Evolutionary conservation across 805 yeast genomes (phyloP), one percentile per base, ranked within the genome.

Genomic region (Candida ponderosae): DNA sequence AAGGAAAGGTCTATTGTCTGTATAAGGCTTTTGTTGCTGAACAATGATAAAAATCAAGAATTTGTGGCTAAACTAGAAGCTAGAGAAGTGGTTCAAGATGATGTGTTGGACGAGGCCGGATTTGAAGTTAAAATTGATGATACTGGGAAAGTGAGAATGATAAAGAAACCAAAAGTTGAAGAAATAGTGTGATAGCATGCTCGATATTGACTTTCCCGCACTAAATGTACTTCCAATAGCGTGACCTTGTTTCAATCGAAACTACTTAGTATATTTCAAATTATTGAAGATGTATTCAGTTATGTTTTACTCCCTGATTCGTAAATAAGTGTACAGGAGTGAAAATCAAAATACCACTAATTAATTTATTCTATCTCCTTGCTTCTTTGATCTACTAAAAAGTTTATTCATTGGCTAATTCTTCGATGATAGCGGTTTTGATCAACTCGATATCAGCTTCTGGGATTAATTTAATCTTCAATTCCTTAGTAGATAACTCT

Each of bases 1-100:
- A 81, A 86, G 45, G 98, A 90, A 52, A 64, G 90, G 41, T 72
- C 95, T 2, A 83, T 93, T 26, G 60, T 90, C 6, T 86, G 96
- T 51, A 54, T 93, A 21, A 74, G 80, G 49, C 79, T 78, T 42
- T 58, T 88, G 24, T 59, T 90, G 14, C 72, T 74, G 18, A 66
- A 72, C 9, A 93, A 93, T 48, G 50, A 46, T 4, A 66, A 63
- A 33, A 93, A 90, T 55, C 97, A 90, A 58, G 65, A 70, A 1
- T 76, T 88, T 54, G 88, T 90, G 1, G 78, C 84, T 0, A 59
- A 69, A 28, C 57, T 90, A 40, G 97, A 90, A 54, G 95, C 96
- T 0, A 67, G 74, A 40, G 72, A 78, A 32, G 71, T 75, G 0
- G 77, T 75, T 1, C 71, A 78, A 26, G 76, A 79, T 36, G 75